Base-by-base conservation (phyloP, 768 basidiomycete species). In the Termitomyces sp. region DNA sequence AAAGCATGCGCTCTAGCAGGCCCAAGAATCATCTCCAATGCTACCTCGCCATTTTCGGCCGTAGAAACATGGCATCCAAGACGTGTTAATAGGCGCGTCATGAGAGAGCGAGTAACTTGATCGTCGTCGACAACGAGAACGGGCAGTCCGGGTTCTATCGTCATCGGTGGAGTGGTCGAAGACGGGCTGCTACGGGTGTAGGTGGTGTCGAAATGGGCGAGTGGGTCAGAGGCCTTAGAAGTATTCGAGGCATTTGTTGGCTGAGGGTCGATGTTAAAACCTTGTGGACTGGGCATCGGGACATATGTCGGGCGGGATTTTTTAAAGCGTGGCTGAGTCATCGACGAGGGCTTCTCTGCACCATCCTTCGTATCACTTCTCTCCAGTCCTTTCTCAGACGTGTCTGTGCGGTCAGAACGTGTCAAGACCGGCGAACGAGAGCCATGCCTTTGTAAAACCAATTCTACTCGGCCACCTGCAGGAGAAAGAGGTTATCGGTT, bases 81-180 rank as follows among this genome's bases (percentile, higher is more conserved):
- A 36, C 91, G 78, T n/a, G 81, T 81, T 44, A 94, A 75, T 69
- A 92, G 82, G 24, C 91, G 80, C 59, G 78, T 81, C 92, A 94
- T 93, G 59, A 94, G 73, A 51, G 81, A 85, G 51, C 92, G 81
- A 52, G 93, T 94, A 54, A 94, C 70, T 12, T 78, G 71, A 69
- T 95, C 93, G 65, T 94, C 90, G 63, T 93, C 92, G 0, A 93
- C 92, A 3, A 93, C 89, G 20, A 92, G 76, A 47, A 90, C 89
- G 15, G 77, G 77, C 62, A 92, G 67, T 8, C 78, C 80, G 5
- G 76, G 70, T 54, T 84, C 82, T 42, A 84, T 76, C 39, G 70
- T 68, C 20, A 75, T 63, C 4, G 69, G 67, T 15, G 71, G 67
- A 63, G 68, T 74, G 1, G 73, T 74, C 5, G 71, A 71, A 4